Percentiles rank a stretch among this genome's conserved stretches.
Evolutionary conservation across 169 alveolate genomes (phyloP).

Genomic region (Eimeria tenella): DNA sequence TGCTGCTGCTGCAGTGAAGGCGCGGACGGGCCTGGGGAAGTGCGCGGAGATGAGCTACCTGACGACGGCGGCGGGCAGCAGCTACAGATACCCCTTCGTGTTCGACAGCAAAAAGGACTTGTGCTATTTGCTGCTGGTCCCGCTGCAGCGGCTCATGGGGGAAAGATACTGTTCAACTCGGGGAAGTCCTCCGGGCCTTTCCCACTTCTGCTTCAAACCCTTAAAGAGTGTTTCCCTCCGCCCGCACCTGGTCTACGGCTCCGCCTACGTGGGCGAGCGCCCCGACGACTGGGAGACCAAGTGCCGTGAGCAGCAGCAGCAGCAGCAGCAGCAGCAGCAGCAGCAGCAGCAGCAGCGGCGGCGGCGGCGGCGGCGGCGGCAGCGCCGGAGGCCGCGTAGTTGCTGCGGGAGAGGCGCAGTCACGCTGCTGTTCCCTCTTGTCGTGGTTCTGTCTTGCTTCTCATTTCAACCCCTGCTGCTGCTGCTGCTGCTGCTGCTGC

Average conservation of each 20-base stretch:
- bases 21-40: conserved; percentile 43
- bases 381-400: too few species aligned
- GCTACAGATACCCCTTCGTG: conserved; percentile 66
- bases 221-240: not conserved
- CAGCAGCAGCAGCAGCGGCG: too few species aligned
- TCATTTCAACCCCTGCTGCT: too few species aligned
- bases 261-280: conserved; percentile 44
- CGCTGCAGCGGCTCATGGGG: conserved; percentile 53
- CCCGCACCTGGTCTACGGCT: conserved; percentile 66
- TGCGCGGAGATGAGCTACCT: conserved; percentile 59
- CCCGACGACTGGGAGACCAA: conserved; percentile 56
- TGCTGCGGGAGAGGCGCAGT: too few species aligned
- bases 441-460: too few species aligned
- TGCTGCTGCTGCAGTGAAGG: conserved; percentile 33
- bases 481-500: too few species aligned
- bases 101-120: not conserved
- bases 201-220: conserved; percentile 71
- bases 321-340: too few species aligned
- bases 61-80: conserved; percentile 26
- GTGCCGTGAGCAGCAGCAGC: conserved; percentile 54
- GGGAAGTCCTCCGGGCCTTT: not conserved
- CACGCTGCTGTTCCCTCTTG: too few species aligned
- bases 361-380: too few species aligned
- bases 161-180: conserved; percentile 53
- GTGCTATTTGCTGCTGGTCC: conserved; percentile 40